These are phyloP conservation scores for Phialocephala sp. DNA, from an alignment of 2,329 filamentous ascomycete species.

Conservation along the genomic window DNA sequence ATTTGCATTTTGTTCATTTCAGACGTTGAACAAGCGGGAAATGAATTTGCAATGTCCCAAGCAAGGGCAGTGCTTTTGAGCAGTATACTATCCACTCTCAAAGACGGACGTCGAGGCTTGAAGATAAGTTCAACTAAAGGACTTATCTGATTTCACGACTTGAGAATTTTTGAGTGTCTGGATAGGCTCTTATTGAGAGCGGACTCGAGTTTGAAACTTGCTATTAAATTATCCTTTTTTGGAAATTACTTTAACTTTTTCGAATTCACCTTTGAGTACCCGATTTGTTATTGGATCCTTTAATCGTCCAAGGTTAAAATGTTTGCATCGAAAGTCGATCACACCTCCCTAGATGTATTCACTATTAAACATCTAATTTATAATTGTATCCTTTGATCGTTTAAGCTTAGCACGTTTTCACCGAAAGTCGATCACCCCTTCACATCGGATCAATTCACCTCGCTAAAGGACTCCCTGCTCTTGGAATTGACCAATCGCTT, in stretches of 20 bases:
- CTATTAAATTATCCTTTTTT: too few species aligned
- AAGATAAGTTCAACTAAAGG: neutral
- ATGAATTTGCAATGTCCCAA: neutral
- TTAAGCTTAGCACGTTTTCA: neutral
- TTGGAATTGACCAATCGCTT: slow-evolving; percentile 7
- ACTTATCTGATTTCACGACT: too few species aligned
- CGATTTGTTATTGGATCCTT: too few species aligned
- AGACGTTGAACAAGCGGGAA: neutral
- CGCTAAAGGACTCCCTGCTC: neutral
- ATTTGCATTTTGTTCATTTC: neutral
- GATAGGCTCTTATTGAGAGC: too few species aligned
- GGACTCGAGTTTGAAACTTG: neutral
- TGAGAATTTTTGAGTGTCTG: too few species aligned
- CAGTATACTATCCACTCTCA: neutral
- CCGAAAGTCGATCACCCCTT: neutral
- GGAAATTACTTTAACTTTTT: too few species aligned
- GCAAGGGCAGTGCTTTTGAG: neutral
- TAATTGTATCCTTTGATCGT: too few species aligned
- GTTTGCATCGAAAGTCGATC: too few species aligned
- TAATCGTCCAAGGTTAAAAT: too few species aligned
- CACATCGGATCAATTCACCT: neutral
- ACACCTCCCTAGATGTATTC: too few species aligned
- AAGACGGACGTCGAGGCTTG: neutral
- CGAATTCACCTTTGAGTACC: too few species aligned
- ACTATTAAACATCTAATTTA: too few species aligned